Evolutionary conservation across 768 basidiomycete genomes (phyloP).

Genomic region (Neoboletus magnificus): DNA sequence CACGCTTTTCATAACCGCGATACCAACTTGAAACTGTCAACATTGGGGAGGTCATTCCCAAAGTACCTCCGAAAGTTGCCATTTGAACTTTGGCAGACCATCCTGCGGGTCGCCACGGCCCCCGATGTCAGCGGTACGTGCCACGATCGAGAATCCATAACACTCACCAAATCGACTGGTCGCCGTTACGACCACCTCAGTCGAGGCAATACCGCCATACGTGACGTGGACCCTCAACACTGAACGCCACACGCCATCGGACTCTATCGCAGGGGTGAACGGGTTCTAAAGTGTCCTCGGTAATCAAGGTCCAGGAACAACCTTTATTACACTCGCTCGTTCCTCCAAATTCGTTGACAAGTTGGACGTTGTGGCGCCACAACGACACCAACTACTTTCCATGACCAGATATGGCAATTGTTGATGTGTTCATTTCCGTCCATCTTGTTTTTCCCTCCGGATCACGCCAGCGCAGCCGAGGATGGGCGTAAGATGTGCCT

Average conservation of each 20-base stretch:
- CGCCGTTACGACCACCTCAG: neutral
- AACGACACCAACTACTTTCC: neutral
- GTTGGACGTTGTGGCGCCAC: neutral
- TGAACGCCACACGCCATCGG: neutral
- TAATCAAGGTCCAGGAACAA: neutral
- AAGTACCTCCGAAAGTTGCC: neutral
- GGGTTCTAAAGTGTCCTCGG: neutral
- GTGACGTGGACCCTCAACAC: neutral
- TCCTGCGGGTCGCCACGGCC: neutral
- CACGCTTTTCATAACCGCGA: neutral
- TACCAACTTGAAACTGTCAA: neutral
- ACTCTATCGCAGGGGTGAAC: neutral
- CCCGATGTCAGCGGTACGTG: neutral
- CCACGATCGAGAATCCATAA: neutral
- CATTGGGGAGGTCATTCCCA: neutral
- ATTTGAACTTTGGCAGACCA: neutral
- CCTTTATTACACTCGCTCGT: neutral
- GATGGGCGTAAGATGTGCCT: slow-evolving; percentile 5
- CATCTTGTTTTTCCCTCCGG: neutral
- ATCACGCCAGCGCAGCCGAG: neutral
- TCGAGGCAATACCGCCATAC: neutral
- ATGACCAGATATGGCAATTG: no score
- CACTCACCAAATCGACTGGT: neutral
- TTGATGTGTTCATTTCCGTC: neutral
- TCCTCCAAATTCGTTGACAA: neutral